Evolutionary conservation across 306 rosid genomes (phyloP), one percentile per base, ranked within the genome.

Genomic region (Comarum palustre): DNA sequence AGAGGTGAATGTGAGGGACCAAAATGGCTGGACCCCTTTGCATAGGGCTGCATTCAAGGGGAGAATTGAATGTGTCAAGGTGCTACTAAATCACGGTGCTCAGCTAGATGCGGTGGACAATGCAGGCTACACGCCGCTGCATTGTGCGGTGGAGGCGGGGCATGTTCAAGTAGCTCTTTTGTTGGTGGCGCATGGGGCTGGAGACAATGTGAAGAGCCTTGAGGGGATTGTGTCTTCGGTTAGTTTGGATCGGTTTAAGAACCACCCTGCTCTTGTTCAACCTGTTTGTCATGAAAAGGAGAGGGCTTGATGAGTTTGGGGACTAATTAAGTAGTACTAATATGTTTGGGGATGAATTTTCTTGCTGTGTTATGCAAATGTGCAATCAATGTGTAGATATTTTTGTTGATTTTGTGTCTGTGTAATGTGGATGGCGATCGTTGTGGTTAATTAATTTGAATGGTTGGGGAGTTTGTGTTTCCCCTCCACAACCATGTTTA

Each of bases 41-140:
- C 97, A 94, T 64, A 83, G 97, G 80, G 98, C 97, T 4, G 87
- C 98, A 0, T 91, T 94, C 71, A 94, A 94, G 75, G 98, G 97
- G 1, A 36, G 89, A 59, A 64, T 85, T 0, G 91, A 88, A 77
- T 85, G 94, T 20, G 88, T 86, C 24, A 85, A 88, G 85, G 73
- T 82, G 3, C 64, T 94, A 84, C 79, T 91, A 1, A 86, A 79
- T 69, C 83, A 84, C 5, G 95, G 92, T 19, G 98, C 96, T 5
- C 82, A 66, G 24, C 87, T 88, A 8, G 92, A 94, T 9, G 74
- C 52, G 3, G 88, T 74, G 0, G 97, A 91, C 54, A 86, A 88
- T 52, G 86, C 77, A 0, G 96, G 97, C 0, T 87, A 81, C 77
- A 89, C 92, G 68, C 96, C 96, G 0, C 70, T 90, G 41, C 90